Evolutionary conservation across 78 protist species (phyloP), one percentile per base, ranked within the genome.

Genomic region (Planoprotostelium fungivorum): DNA sequence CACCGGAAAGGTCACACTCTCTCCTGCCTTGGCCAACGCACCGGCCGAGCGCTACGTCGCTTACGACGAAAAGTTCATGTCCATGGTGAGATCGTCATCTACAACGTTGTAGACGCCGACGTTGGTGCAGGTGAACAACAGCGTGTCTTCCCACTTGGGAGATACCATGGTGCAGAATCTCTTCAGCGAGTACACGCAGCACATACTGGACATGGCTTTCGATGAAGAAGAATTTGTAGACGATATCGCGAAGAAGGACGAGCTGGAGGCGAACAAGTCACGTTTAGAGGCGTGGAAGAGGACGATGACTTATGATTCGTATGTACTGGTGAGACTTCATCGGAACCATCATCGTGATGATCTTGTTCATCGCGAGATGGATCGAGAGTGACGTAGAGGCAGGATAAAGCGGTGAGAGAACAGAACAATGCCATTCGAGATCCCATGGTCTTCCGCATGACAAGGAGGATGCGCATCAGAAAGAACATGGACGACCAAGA

Each of bases 141-240:
- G 88, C 84, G 85, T 93, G 34, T 88, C 91, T 0, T 38, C 90
- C 1, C 95, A 95, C 85, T 88, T 90, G 37, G 93, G 91, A 0
- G 97, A 88, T 37, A 92, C 86, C 34, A 88, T 84, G 35, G 89
- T 90, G 37, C 91, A 91, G 35, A 31, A 63, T 0, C 86, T 91
- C 37, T 95, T 95, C 73, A 88, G 90, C 36, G 93, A 89, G 37
- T 95, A 95, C 90, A 92, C 95, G 34, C 95, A 92, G 84, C 90
- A 85, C 87, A 90, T 92, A 36, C 91, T 90, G 16, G 95, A 92
- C 39, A 83, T 90, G 89, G 94, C 97, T 1, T 73, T 89, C 34
- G 95, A 88, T 9, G 94, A 90, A 29, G 95, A 84, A n/a, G 95
- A 90, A 91, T 95, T 90, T n/a, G 37, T 84, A 10, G 94, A 92